These are phyloP conservation scores for Plasmodium gonderi DNA, from an alignment of 169 alveolate genomes.

Conservation along the genomic window DNA sequence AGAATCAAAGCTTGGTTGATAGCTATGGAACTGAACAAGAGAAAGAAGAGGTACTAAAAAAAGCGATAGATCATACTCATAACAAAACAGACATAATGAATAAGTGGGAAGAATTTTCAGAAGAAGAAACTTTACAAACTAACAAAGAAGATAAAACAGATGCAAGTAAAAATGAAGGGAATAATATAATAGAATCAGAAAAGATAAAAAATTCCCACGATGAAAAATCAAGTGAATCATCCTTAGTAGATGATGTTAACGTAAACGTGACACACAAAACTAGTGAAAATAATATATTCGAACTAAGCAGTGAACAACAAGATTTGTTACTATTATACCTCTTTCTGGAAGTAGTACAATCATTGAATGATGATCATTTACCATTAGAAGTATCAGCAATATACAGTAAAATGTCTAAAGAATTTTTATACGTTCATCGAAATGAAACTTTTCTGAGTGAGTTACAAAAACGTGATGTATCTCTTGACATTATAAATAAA, in stretches of 20 bases:
- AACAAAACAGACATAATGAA: background rate
- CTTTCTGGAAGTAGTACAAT: conserved; percentile 69
- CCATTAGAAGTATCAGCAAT: conserved; percentile 80
- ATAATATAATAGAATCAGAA: background rate
- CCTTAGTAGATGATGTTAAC: background rate
- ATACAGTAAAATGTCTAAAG: conserved; percentile 75
- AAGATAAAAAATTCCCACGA: background rate
- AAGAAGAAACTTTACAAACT: background rate
- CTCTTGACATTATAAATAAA: conserved; percentile 7
- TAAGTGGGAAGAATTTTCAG: background rate
- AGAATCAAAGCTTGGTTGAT: background rate
- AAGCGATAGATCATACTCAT: background rate
- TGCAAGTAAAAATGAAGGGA: background rate
- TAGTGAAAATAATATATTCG: background rate
- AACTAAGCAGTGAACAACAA: conserved; percentile 45
- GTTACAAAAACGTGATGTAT: conserved; percentile 4
- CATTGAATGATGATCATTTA: conserved; percentile 45
- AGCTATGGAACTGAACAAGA: background rate
- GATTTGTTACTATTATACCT: conserved; percentile 56
- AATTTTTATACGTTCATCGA: conserved; percentile 38
- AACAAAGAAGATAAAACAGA: background rate
- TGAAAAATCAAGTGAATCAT: background rate
- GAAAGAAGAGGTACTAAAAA: background rate
- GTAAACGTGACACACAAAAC: background rate
- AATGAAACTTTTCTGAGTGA: conserved; percentile 38